Conservation (phyloP, 108 stramenopile species). For the Nannochloropsis gaditana region DNA sequence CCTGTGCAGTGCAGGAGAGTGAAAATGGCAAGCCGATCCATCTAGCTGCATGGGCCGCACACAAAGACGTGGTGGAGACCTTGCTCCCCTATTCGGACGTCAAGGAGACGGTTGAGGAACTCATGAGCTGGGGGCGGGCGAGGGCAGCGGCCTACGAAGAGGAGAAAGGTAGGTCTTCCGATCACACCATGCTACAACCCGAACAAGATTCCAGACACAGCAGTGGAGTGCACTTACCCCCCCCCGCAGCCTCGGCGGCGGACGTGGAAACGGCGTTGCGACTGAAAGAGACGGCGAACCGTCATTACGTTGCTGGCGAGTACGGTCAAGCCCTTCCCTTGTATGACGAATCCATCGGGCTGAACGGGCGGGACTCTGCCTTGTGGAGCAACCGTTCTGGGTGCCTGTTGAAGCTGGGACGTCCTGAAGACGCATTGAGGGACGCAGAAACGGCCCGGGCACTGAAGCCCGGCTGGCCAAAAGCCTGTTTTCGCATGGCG, state of each 20-base stretch:
- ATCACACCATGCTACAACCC: background rate
- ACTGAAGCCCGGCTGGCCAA: conserved; percentile 61
- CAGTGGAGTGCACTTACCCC: conserved; percentile 28
- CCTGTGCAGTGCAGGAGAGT: conserved; percentile 34
- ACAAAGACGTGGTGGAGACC: conserved; percentile 40
- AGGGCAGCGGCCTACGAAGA: conserved; percentile 13
- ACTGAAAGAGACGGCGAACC: conserved; percentile 38
- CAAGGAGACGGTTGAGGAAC: background rate
- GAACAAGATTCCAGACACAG: background rate
- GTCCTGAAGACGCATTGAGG: conserved; percentile 36
- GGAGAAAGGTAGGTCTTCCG: background rate
- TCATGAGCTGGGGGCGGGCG: conserved; percentile 41
- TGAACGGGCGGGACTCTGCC: conserved; percentile 37
- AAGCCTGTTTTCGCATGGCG: conserved; percentile 63
- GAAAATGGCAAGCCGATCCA: conserved; percentile 45
- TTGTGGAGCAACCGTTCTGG: conserved; percentile 52
- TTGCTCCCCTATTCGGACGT: conserved; percentile 41
- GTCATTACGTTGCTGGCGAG: conserved; percentile 30
- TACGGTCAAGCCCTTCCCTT: conserved; percentile 29
- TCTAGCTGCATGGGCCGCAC: conserved; percentile 51
- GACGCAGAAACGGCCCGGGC: conserved; percentile 45
- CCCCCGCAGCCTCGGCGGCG: conserved; percentile 24
- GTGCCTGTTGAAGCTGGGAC: conserved; percentile 39
- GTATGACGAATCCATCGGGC: conserved; percentile 45
- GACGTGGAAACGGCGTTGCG: background rate